Base-by-base conservation (phyloP, 768 basidiomycete species). In the Roridomyces roridus region DNA sequence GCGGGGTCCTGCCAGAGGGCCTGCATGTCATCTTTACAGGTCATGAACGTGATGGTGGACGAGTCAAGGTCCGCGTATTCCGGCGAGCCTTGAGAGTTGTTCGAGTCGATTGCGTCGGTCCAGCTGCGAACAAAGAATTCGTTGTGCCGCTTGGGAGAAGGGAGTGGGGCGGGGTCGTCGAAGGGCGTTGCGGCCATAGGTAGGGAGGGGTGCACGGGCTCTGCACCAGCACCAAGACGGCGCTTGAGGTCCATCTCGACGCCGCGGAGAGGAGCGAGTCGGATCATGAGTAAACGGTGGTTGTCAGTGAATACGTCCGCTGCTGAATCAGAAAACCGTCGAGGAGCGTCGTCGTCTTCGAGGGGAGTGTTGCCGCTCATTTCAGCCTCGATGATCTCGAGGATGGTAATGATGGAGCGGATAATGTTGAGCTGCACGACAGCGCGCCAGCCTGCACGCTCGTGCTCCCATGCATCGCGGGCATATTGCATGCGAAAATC, bases 341-440 rank as follows among this genome's bases (percentile, higher is more conserved):
- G 51, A 0, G 54, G 41, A 11, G 69, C 61, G 47, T 77, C 73
- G 50, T 78, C 78, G 7, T 76, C 74, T 3, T 77, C 76, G 5
- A 67, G 55, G 0, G 63, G 67, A 9, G 62, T 54, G 6, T 78
- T 71, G 4, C 77, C 75, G 59, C 76, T 75, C 68, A 86, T 72
- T 46, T 86, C 86, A 5, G 76, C 72, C 62, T 84, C 78, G 47
- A 92, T 71, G 50, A 84, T 78, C 48, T 82, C 80, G 55, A 91
- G 80, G 55, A 93, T 85, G 57, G 76, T 75, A 40, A 84, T 86
- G 62, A 91, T 80, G 36, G 87, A 86, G 46, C 83, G 86, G 34
- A 92, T 84, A 62, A 93, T 80, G 70, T 93, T 93, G 50, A 93
- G 85, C 59, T 91, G 90, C 12, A 93, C 83, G 53, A 92, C 87